These are phyloP conservation scores for Monascus ruber DNA, from an alignment of 2,329 filamentous ascomycete genomes.

Conservation along the genomic window DNA sequence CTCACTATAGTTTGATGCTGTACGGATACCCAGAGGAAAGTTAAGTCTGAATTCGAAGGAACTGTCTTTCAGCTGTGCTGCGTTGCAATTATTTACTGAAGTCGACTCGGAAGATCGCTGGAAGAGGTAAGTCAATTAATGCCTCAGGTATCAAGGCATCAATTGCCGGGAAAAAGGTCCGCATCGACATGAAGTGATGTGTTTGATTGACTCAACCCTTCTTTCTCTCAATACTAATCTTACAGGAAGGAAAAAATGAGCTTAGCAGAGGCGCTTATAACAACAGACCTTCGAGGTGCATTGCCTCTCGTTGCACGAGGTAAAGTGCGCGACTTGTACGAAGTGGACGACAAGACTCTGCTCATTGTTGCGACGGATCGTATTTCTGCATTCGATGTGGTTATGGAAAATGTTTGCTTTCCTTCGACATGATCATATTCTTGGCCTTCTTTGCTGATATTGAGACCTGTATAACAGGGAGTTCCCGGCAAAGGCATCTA, in stretches of 20 bases:
- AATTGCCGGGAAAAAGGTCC: conserved; percentile 4
- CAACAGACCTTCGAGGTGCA: conserved; percentile 32
- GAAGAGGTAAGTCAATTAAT: conserved; percentile 1
- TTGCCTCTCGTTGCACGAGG: conserved; percentile 46
- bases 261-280: conserved; percentile 30
- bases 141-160: conserved; percentile 9
- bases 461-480: conserved; percentile 38
- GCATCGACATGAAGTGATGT: conserved; percentile 1
- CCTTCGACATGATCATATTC: conserved; percentile 17
- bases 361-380: conserved; percentile 81
- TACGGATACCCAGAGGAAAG: no score
- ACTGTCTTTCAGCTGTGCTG: no score
- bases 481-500: conserved; percentile 57
- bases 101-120: not conserved
- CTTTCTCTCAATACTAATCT: conserved; percentile 1
- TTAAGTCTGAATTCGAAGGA: no score
- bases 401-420: conserved; percentile 60
- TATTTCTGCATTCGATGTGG: conserved; percentile 90
- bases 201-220: conserved; percentile 8
- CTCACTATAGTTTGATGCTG: not conserved
- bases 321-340: conserved; percentile 76
- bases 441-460: conserved; percentile 43
- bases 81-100: no score
- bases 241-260: conserved; percentile 6
- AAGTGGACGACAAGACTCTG: conserved; percentile 56